Conservation (phyloP, 2,329 filamentous ascomycete genomes). For the Penicillium sp. region DNA sequence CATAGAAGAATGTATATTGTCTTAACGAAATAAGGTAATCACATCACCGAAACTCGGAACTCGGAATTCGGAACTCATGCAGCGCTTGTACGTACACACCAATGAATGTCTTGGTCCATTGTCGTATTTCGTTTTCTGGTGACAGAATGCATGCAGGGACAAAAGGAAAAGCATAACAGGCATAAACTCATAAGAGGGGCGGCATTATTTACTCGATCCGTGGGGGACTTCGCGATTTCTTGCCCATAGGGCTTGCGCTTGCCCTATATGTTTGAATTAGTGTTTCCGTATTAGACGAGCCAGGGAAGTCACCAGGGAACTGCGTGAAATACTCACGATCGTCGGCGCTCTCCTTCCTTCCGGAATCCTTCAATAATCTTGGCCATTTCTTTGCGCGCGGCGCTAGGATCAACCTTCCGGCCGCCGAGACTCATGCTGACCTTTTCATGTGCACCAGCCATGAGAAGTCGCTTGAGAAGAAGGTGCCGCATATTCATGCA, state of each 20-base stretch:
- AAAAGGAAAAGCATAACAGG: conserved; percentile 14
- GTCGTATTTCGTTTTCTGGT: not conserved
- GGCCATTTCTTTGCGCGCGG: conserved; percentile 86
- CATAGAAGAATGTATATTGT: not conserved
- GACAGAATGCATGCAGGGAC: conserved; percentile 6
- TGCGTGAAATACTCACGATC: conserved; percentile 65
- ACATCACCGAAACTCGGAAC: not conserved
- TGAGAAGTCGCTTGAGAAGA: conserved; percentile 79
- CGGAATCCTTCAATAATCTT: conserved; percentile 83
- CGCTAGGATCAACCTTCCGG: conserved; percentile 76
- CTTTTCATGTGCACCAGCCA: conserved; percentile 78
- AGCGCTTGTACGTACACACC: conserved; percentile 3
- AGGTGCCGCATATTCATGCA: conserved; percentile 93
- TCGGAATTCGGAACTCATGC: conserved; percentile 2
- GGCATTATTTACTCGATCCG: conserved; percentile 22
- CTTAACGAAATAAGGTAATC: not conserved
- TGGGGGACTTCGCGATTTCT: conserved; percentile 28
- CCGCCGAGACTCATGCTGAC: conserved; percentile 92
- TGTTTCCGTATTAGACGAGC: not conserved
- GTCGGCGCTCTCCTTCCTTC: conserved; percentile 81
- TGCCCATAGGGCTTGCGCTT: conserved; percentile 26
- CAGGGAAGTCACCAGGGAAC: not conserved
- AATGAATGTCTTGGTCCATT: not conserved
- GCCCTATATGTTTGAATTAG: conserved; percentile 10
- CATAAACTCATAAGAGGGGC: conserved; percentile 20